These are phyloP conservation scores for Venturia oleaginea DNA, from an alignment of 2,329 filamentous ascomycete genomes.

Conservation along the genomic window DNA sequence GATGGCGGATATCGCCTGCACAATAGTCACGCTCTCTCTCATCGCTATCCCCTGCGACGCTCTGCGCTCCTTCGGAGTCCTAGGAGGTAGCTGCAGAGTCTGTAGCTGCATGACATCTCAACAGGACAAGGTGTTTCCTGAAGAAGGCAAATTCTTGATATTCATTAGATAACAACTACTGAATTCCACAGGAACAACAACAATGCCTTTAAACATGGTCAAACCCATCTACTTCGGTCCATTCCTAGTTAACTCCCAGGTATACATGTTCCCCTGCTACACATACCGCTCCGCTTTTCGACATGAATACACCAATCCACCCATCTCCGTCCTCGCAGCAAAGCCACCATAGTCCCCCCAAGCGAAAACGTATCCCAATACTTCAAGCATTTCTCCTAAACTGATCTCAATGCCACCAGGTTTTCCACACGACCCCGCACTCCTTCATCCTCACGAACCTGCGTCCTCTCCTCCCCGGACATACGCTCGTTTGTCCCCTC, in stretches of 20 bases:
- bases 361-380: background rate
- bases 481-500: constrained; percentile 80
- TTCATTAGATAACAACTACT: too few species aligned
- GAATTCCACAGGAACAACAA: background rate
- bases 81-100: background rate
- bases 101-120: background rate
- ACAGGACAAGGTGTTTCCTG: too few species aligned
- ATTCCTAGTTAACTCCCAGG: constrained; percentile 66
- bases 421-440: constrained; percentile 73
- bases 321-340: constrained; percentile 2
- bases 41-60: background rate
- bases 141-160: too few species aligned
- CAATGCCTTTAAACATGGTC: constrained; percentile 16
- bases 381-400: background rate
- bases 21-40: background rate
- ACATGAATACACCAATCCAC: too few species aligned
- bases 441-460: constrained; percentile 91
- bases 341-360: background rate
- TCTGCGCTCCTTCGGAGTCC: background rate
- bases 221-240: constrained; percentile 59
- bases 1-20: background rate
- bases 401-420: constrained; percentile 41
- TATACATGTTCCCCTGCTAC: constrained; percentile 30
- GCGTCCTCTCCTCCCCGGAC: constrained; percentile 86
- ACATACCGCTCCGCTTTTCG: background rate